A percentile compares a stretch with the other conserved stretches of the same genome.
phyloP scores from a whole-genome alignment of 768 basidiomycete species.

The Punctularia strigosozonata region DNA sequence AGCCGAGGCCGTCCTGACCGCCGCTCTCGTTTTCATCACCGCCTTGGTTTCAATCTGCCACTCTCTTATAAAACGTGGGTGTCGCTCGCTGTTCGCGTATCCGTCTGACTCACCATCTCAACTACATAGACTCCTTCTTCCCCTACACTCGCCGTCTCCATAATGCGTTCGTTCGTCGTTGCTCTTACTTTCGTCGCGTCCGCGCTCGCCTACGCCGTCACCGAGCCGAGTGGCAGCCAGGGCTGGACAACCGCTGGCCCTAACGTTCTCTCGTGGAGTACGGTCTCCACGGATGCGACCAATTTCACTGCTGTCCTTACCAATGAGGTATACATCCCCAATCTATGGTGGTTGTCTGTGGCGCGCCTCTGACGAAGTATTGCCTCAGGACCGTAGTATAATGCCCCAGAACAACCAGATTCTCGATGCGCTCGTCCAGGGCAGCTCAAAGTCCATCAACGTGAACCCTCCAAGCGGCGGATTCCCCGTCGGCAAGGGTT shows the following conservation, averaged over 20 bases:
- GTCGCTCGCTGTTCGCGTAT: no score
- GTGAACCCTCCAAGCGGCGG: slow-evolving; percentile 49
- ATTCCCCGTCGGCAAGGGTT: slow-evolving; percentile 51
- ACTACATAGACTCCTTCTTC: background rate
- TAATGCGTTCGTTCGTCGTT: slow-evolving; percentile 32
- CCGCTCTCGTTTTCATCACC: no score
- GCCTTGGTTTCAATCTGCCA: slow-evolving; percentile 7
- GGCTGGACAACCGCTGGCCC: slow-evolving; percentile 50
- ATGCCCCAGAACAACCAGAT: slow-evolving; percentile 28
- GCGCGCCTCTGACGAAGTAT: background rate
- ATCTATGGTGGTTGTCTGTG: no score
- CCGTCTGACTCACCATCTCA: no score
- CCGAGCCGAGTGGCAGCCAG: slow-evolving; percentile 28
- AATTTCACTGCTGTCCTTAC: slow-evolving; percentile 63
- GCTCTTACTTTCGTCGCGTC: slow-evolving; percentile 40
- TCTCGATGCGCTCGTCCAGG: slow-evolving; percentile 44
- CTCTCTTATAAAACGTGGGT: no score
- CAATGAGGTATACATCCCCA: slow-evolving; percentile 53
- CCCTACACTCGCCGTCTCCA: slow-evolving; percentile 5
- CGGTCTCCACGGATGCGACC: slow-evolving; percentile 50
- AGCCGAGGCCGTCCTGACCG: no score
- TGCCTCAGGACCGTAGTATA: slow-evolving; percentile 21
- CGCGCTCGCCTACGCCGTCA: slow-evolving; percentile 53
- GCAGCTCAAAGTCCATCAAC: slow-evolving; percentile 23
- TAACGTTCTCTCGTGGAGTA: slow-evolving; percentile 47